These are phyloP conservation scores for Platanus orientalis DNA, from an alignment of 164 flowering plant genomes.

Conservation along the genomic window DNA sequence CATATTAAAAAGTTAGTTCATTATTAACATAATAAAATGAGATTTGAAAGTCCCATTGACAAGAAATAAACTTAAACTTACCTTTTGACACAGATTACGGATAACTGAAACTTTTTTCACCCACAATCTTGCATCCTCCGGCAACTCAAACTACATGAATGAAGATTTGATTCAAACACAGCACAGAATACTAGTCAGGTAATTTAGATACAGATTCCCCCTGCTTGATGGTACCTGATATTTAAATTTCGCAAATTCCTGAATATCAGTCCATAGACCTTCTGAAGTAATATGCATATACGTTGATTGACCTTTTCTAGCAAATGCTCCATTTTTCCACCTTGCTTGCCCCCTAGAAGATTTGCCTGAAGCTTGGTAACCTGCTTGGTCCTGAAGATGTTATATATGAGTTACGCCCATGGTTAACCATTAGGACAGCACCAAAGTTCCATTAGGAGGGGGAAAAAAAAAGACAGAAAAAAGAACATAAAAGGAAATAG, in stretches of 20 bases:
- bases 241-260: conserved; percentile 74
- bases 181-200: neutral
- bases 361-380: conserved; percentile 45
- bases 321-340: conserved; percentile 39
- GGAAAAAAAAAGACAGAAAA: too few relatives aligned
- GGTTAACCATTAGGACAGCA: neutral
- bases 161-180: conserved; percentile 5
- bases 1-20: neutral
- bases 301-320: conserved; percentile 41
- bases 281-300: conserved; percentile 55
- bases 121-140: conserved; percentile 59
- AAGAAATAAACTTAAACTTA: conserved; percentile 20
- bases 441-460: neutral
- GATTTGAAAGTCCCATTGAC: neutral
- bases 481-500: too few relatives aligned
- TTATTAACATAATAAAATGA: neutral
- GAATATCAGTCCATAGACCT: conserved; percentile 77
- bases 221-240: conserved; percentile 63
- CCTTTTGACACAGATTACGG: conserved; percentile 95
- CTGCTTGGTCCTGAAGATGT: conserved; percentile 47
- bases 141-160: conserved; percentile 65
- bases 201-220: neutral
- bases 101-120: conserved; percentile 76
- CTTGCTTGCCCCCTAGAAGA: conserved; percentile 45
- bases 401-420: neutral